These are phyloP conservation scores for Cercospora berteroae DNA, from an alignment of 2,329 filamentous ascomycete genomes.

Conservation along the genomic window DNA sequence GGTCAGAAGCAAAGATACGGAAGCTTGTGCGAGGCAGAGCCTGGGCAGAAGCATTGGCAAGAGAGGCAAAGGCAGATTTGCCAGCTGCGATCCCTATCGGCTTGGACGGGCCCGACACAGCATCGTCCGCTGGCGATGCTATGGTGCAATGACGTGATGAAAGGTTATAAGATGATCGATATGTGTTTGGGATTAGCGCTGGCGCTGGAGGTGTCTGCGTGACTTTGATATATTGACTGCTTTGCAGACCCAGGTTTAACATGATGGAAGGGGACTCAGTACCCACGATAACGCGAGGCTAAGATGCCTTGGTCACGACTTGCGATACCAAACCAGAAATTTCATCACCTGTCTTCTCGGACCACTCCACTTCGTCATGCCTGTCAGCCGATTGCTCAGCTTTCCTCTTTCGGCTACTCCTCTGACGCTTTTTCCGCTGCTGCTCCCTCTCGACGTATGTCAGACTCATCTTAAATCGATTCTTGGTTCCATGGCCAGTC, in stretches of 20 bases:
- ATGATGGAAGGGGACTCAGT: not conserved
- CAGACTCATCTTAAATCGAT: slow-evolving; percentile 6
- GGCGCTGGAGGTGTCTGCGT: slow-evolving; percentile 25
- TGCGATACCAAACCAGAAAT: too few relatives aligned
- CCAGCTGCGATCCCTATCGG: slow-evolving; percentile 45
- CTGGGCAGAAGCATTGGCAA: slow-evolving; percentile 73
- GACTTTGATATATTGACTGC: not conserved
- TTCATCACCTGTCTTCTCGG: too few relatives aligned
- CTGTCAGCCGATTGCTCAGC: not conserved
- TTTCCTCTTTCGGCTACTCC: not conserved
- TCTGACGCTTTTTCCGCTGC: not conserved
- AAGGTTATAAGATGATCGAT: slow-evolving; percentile 4
- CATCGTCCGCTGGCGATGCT: slow-evolving; percentile 20
- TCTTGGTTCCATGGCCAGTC: not conserved
- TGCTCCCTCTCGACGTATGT: not conserved
- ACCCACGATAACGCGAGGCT: not conserved
- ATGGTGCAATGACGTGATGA: slow-evolving; percentile 26
- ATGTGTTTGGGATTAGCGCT: slow-evolving; percentile 24
- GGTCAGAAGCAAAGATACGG: slow-evolving; percentile 77
- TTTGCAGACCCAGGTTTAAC: not conserved
- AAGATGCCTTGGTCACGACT: too few relatives aligned
- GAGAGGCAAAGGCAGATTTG: slow-evolving; percentile 43
- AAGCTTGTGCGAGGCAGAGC: slow-evolving; percentile 76
- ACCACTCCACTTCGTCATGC: too few relatives aligned
- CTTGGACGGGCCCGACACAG: slow-evolving; percentile 36